phyloP scores from a whole-genome alignment of 1,139 yeast species.

The Geotrichum klebahnii region DNA sequence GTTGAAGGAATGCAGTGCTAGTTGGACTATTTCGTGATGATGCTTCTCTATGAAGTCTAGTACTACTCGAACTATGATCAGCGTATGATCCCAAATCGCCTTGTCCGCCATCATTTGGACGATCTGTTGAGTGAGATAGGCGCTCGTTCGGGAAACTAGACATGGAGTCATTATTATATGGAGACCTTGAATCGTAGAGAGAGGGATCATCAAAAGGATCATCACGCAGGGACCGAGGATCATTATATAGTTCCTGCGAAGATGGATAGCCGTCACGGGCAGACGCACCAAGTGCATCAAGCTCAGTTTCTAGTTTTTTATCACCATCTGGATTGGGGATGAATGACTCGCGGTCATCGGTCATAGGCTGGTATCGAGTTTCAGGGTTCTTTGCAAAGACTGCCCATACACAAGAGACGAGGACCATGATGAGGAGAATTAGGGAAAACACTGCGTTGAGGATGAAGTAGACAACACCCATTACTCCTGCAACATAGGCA shows the following conservation, averaged over 20 bases:
- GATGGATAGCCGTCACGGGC: conserved; percentile 53
- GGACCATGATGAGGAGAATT: conserved; percentile 74
- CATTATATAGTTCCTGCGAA: conserved; percentile 12
- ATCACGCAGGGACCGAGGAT: conserved; percentile 6
- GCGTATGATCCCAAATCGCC: conserved; percentile 1
- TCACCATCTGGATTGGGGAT: conserved; percentile 49
- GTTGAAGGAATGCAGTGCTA: neutral
- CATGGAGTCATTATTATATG: neutral
- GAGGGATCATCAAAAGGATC: conserved; percentile 8
- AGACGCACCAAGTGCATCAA: conserved; percentile 86
- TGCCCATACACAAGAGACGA: conserved; percentile 81
- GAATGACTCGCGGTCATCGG: conserved; percentile 92
- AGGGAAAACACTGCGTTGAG: conserved; percentile 86
- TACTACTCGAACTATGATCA: neutral
- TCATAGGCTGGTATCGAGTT: conserved; percentile 91
- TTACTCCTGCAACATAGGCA: conserved; percentile 78
- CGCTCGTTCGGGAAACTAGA: conserved; percentile 8
- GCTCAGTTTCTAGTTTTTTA: conserved; percentile 52
- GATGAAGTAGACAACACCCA: conserved; percentile 86
- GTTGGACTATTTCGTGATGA: neutral
- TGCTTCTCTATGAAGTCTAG: neutral
- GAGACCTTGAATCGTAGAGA: neutral
- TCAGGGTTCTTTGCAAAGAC: conserved; percentile 88
- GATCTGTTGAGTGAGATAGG: neutral
- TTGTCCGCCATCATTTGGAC: neutral